phyloP scores from a whole-genome alignment of 306 rosid genomes.

The Acacia confusa region DNA sequence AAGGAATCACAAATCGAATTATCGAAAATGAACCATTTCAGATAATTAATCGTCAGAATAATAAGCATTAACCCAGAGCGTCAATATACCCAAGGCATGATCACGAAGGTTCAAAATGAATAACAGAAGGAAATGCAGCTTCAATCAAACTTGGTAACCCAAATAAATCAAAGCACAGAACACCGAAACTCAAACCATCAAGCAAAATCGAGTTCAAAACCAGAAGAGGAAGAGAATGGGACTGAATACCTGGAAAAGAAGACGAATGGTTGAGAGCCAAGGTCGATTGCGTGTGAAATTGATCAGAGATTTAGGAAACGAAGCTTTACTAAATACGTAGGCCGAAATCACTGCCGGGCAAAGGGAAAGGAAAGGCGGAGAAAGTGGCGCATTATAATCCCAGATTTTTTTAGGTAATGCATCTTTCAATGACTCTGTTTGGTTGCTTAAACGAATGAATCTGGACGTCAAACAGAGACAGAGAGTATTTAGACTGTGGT shows the following conservation, averaged over 20 bases:
- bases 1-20: background rate
- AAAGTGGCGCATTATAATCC: background rate
- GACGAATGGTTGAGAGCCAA: background rate
- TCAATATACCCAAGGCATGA: background rate
- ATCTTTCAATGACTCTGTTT: background rate
- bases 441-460: background rate
- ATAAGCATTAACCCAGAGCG: background rate
- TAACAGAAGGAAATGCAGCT: conserved; percentile 12
- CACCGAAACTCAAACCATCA: background rate
- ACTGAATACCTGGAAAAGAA: background rate
- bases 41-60: background rate
- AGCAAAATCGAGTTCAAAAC: background rate
- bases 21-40: background rate
- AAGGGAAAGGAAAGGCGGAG: background rate
- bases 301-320: background rate
- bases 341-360: background rate
- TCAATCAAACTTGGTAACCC: background rate
- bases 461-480: background rate
- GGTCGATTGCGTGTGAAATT: background rate
- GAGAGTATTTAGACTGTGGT: too few species aligned
- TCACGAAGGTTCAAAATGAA: background rate
- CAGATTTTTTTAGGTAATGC: background rate
- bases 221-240: background rate
- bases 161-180: background rate
- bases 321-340: background rate